These are phyloP conservation scores for Raphanus raphanistrum DNA, from an alignment of 345 rosid species.

Conservation along the genomic window DNA sequence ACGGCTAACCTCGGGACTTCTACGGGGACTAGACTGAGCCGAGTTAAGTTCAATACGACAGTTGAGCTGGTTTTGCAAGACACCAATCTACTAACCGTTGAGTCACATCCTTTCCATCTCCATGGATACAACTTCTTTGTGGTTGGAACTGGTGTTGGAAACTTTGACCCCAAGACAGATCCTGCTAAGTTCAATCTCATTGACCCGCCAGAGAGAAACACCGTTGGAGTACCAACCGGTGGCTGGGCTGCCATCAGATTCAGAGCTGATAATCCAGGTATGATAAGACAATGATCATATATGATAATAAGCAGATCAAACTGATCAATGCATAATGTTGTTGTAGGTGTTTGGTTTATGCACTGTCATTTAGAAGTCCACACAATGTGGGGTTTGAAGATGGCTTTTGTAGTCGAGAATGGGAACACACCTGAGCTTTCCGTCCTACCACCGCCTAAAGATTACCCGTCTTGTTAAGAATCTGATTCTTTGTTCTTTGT, in stretches of 20 bases:
- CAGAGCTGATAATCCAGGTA: slow-evolving; percentile 80
- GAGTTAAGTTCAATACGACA: slow-evolving; percentile 50
- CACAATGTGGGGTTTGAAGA: slow-evolving; percentile 58
- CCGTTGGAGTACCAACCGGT: slow-evolving; percentile 72
- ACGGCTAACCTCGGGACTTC: slow-evolving; percentile 50
- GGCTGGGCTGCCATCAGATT: slow-evolving; percentile 79
- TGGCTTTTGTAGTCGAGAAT: slow-evolving; percentile 58
- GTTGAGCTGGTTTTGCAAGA: slow-evolving; percentile 61
- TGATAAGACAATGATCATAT: neutral
- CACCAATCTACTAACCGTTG: slow-evolving; percentile 59
- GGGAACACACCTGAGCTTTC: slow-evolving; percentile 49
- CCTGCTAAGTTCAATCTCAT: slow-evolving; percentile 55
- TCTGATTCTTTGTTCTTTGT: slow-evolving; percentile 28
- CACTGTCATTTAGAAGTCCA: slow-evolving; percentile 70
- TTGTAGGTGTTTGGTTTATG: slow-evolving; percentile 55
- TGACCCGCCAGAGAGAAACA: slow-evolving; percentile 79
- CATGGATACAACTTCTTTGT: slow-evolving; percentile 71
- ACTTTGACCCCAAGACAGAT: slow-evolving; percentile 47
- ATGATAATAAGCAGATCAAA: neutral
- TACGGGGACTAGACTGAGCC: slow-evolving; percentile 53
- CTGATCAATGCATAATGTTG: slow-evolving; percentile 17
- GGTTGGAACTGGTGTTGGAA: slow-evolving; percentile 62
- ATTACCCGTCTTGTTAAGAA: slow-evolving; percentile 50
- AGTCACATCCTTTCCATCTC: slow-evolving; percentile 69
- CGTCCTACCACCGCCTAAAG: slow-evolving; percentile 50